These are phyloP conservation scores for Kurtzmaniella quercitrusa DNA, from an alignment of 1,139 yeast species.

Conservation along the genomic window DNA sequence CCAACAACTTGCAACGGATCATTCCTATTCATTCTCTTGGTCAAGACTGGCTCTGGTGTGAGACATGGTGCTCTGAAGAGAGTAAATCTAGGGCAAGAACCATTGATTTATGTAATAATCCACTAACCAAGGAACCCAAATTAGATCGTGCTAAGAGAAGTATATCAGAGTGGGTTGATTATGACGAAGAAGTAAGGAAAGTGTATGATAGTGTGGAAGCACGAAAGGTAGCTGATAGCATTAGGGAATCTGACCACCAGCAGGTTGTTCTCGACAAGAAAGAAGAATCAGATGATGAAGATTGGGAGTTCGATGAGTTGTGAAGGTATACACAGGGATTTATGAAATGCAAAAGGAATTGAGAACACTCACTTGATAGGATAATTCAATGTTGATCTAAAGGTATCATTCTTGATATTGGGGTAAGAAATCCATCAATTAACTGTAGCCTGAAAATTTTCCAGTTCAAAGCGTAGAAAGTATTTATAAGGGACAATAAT, in stretches of 20 bases:
- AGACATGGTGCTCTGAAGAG: slow-evolving; percentile 84
- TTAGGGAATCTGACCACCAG: slow-evolving; percentile 8
- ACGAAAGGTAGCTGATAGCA: slow-evolving; percentile 8
- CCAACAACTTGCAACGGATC: slow-evolving; percentile 72
- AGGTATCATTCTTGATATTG: no score
- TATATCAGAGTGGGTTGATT: slow-evolving; percentile 71
- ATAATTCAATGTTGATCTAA: no score
- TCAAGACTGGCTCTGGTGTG: slow-evolving; percentile 90
- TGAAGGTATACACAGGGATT: slow-evolving; percentile 3
- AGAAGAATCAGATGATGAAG: slow-evolving; percentile 8
- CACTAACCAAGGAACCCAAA: slow-evolving; percentile 74
- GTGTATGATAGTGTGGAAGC: slow-evolving; percentile 14
- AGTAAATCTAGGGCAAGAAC: slow-evolving; percentile 61
- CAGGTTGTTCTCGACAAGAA: slow-evolving; percentile 7
- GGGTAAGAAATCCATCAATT: no score
- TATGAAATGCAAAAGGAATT: no score
- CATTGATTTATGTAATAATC: slow-evolving; percentile 80
- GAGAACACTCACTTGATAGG: no score
- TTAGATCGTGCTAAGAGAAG: slow-evolving; percentile 69
- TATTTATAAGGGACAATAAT: no score
- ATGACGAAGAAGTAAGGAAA: slow-evolving; percentile 49
- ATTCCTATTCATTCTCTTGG: slow-evolving; percentile 71
- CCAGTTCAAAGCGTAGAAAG: no score
- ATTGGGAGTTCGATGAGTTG: slow-evolving; percentile 10
- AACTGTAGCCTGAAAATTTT: no score